These are phyloP conservation scores for Fomitiporia mediterranea DNA, from an alignment of 1,284 basidiomycete genomes.

Conservation along the genomic window DNA sequence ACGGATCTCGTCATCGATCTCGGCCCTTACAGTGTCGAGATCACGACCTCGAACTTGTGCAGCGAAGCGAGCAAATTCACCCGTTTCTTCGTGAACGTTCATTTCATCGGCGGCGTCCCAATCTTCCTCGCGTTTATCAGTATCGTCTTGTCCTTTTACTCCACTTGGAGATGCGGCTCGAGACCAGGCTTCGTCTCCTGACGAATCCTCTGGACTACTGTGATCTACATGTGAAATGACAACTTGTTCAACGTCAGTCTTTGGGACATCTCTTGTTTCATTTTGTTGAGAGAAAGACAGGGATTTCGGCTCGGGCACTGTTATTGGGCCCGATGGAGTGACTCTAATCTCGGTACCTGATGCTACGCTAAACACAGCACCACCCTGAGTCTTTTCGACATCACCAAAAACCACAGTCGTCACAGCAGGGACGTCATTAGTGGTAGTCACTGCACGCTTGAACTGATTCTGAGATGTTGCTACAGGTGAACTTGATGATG, in stretches of 20 bases:
- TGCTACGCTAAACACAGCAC: too few species aligned
- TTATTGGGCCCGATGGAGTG: too few species aligned
- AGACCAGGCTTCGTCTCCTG: slow-evolving; percentile 41
- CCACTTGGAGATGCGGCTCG: slow-evolving; percentile 44
- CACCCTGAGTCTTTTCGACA: too few species aligned
- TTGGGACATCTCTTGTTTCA: too few species aligned
- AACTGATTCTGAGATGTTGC: too few species aligned
- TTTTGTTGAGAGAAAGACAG: neutral
- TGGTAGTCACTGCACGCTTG: too few species aligned
- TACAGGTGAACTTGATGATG: too few species aligned
- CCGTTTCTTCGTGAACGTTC: slow-evolving; percentile 79
- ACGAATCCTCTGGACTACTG: slow-evolving; percentile 23
- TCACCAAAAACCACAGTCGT: too few species aligned
- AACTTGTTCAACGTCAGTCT: neutral
- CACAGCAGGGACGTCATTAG: too few species aligned
- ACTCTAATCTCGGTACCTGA: too few species aligned
- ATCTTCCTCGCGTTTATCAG: slow-evolving; percentile 14
- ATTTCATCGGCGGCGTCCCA: slow-evolving; percentile 80
- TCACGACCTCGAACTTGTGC: slow-evolving; percentile 85
- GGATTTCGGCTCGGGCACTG: too few species aligned
- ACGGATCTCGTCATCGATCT: slow-evolving; percentile 91
- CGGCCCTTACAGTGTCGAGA: slow-evolving; percentile 73
- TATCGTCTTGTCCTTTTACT: slow-evolving; percentile 20
- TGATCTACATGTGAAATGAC: neutral
- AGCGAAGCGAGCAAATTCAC: slow-evolving; percentile 88